Evolutionary conservation across 306 rosid species (phyloP).

Genomic region (Glycyrrhiza uralensis): DNA sequence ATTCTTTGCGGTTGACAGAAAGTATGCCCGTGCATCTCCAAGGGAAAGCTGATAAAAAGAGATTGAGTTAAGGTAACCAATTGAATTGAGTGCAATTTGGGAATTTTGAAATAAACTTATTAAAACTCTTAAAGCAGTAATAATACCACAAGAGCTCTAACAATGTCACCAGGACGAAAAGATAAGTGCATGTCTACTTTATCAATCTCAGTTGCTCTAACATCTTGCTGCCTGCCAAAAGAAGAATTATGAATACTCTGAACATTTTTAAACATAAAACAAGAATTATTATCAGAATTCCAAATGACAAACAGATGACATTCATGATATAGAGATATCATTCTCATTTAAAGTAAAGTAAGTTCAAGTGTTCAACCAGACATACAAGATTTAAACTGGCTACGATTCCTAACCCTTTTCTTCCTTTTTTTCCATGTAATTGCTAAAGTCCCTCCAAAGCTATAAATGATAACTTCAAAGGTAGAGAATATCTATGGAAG

Average conservation of each 20-base stretch:
- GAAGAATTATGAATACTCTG: not conserved
- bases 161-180: constrained; percentile 73
- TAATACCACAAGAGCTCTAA: constrained; percentile 79
- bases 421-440: not conserved
- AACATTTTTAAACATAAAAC: not conserved
- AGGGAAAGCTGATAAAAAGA: constrained; percentile 71
- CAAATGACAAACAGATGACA: not conserved
- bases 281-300: not conserved
- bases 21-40: constrained; percentile 89
- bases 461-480: not conserved
- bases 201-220: constrained; percentile 92
- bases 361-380: not conserved
- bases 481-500: not conserved
- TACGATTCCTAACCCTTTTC: not conserved
- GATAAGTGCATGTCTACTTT: constrained; percentile 89
- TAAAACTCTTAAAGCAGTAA: constrained; percentile 20
- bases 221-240: constrained; percentile 85
- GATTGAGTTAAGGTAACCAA: constrained; percentile 27
- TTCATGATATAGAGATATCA: not conserved
- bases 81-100: not conserved
- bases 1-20: constrained; percentile 85
- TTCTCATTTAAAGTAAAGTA: not conserved
- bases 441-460: not conserved
- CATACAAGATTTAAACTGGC: not conserved
- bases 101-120: not conserved